Evolutionary conservation across 192 early-diverging fungal genomes (phyloP), one percentile per base, ranked within the genome.

Genomic region (Rhizophagus prolifer): DNA sequence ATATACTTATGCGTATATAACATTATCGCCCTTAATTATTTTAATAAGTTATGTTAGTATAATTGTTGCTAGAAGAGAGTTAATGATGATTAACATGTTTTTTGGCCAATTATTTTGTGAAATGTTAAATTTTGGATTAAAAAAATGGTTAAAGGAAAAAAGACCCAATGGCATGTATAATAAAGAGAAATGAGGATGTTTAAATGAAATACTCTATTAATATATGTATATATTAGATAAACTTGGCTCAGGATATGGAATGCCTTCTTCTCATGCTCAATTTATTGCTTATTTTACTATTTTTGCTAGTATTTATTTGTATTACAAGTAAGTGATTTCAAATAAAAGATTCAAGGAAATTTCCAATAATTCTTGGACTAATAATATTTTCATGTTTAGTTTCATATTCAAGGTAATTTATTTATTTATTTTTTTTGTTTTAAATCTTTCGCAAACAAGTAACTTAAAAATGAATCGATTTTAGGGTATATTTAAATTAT

Each of bases 221-320:
- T 46, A 4, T 21, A 9, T 36, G 10, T 30, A 79, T 58, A 34
- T 67, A 19, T 82, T n/a, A 93, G 92, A 81, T 38, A 88, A 90
- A 76, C 80, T 93, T 34, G 90, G 91, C 3, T 81, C 83, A 16
- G 92, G 91, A 9, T 94, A 95, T 79, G 94, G 93, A 6, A 95
- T 95, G 94, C 94, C 94, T 10, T 92, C 90, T 9, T 89, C 86
- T 38, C 94, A 95, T 79, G 78, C 93, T 10, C 93, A 95, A 75
- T 94, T 94, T 77, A 91, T 94, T 78, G 85, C 86, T 44, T 95
- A 86, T 79, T 95, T 93, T 83, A 85, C 90, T 9, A 81, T 81
- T 0, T 93, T 88, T 76, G 64, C 79, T 0, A 67, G 85, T 21
- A 8, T 16, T 21, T 44, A 76, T 76, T 38, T 61, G 62, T 36